Evolutionary conservation across 768 basidiomycete species (phyloP), one percentile per base, ranked within the genome.

Genomic region (Leccinum barrowsii): DNA sequence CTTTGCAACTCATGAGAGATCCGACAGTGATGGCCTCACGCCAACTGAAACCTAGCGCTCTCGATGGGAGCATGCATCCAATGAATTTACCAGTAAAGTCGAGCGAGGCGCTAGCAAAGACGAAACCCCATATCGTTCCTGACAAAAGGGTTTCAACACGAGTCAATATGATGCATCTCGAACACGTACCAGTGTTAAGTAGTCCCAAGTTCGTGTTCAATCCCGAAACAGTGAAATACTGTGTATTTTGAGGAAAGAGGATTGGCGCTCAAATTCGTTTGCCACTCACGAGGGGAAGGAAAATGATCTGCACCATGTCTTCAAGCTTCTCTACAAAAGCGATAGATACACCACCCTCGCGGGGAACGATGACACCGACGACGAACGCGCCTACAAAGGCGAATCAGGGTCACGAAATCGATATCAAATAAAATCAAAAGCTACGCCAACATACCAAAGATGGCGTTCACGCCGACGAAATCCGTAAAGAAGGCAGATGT

Each of bases 201-300:
- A 98, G 75, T 0, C 91, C 89, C 19, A 99, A 77, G 72, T 99
- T 80, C 0, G 97, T 99, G 10, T 86, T 88, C n/a, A 99, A 79
- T 3, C 97, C 97, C 1, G 94, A 96, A 5, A 93, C 75, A 0
- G 94, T 92, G 66, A 98, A 99, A 73, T 99, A 98, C 86, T 92
- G 59, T 10, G 24, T 22, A 28, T n/a, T 49, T 54, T 62, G 55
- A 58, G 34, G 30, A 58, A 22, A 47, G 13, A 7, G n/a, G 19
- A 21, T 4, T 8, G 7, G 19, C 1, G 7, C 50, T 21, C 7
- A 15, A 1, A n/a, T 40, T 37, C 7, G 19, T 47, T 24, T n/a
- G 37, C 17, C 13, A 63, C 87, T 67, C 62, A 92, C 90, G 40
- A 96, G 74, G 13, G 94, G 94, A 10, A 98, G 73, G 75, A 97